Evolutionary conservation across 2,329 filamentous ascomycete species (phyloP), one percentile per base, ranked within the genome.

Genomic region (Xylaria sp.): DNA sequence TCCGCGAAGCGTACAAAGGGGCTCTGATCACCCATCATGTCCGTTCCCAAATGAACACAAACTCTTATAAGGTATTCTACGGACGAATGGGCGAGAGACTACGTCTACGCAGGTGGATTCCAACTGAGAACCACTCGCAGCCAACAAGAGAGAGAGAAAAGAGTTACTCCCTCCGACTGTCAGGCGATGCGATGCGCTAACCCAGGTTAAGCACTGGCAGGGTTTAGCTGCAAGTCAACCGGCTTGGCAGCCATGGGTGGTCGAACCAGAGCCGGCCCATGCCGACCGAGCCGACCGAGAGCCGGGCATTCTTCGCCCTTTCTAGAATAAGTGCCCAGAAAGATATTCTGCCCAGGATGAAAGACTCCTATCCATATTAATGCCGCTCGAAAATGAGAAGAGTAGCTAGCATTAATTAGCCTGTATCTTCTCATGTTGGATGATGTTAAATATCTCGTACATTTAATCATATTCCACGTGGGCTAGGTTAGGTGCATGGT

Each of bases 211-310:
- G 23, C 10, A 12, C 13, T 4, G 8, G 51, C 61, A 70, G 56
- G 68, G 54, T 5, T 64, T 34, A 65, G 64, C 70, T 63, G 70
- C 61, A 68, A 57, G 58, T 68, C 70, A 67, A 34, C 58, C 57
- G 52, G 54, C 64, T 65, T 71, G 65, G 64, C 70, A 20, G 39
- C 10, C 60, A 57, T 65, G 52, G 58, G 48, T 51, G 10, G 41
- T 18, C 4, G 3, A 3, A 5, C n/a, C 20, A 52, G 28, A 28
- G 54, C 70, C 70, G 69, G 13, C 28, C 12, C 37, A 69, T 28
- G 20, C 69, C 69, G 64, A 13, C 66, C 66, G 68, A 60, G 32
- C 67, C 64, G 56, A 6, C 63, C 67, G 67, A 71, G 20, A 66
- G 34, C 63, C 62, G 62, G 62, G 7, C 18, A 51, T 54, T 3